Evolutionary conservation across 148 eudicot species (phyloP), one percentile per base, ranked within the genome.

Genomic region (Linanthus parryae): DNA sequence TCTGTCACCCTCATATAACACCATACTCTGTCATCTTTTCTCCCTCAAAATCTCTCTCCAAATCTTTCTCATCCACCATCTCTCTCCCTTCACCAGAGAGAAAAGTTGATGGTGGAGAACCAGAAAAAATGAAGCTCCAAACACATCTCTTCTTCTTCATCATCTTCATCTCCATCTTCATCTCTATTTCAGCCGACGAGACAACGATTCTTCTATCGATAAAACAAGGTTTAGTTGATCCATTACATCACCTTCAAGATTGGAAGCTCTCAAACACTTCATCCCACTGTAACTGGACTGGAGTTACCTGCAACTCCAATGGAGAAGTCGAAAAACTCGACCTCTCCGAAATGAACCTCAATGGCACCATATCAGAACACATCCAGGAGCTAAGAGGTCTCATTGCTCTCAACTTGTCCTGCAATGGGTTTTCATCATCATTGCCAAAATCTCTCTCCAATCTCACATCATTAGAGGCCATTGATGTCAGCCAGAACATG

Each of bases 401-500:
- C 13, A 29, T 60, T 8, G 52, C 44, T 29, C 77, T 89, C 39
- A 79, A 82, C 65, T 27, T 89, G 23, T 72, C 81, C 65, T 70
- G 79, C 65, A 89, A 89, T 61, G 87, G 66, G 53, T 89, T 89
- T 54, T 55, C 84, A 1, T 59, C 90, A 1, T 37, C 64, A 0
- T 54, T 89, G 68, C 94, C 94, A 0, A 61, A 54, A 36, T 77
- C 74, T 1, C 14, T 84, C 8, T 52, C 79, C 29, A 84, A 79
- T 58, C 68, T 82, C 48, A 70, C 73, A 1, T 64, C 77, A 14
- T 44, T 89, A 42, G 54, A 62, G 29, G 59, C 22, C 68, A 34
- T 89, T 36, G 97, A 89, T 66, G 63, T 89, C 17, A 89, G 97
- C 34, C 97, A 84, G 56, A 89, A 84, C 60, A 50, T 14, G 29